Conservation (phyloP, 2,329 filamentous ascomycete species). For the Phoma sp. region DNA sequence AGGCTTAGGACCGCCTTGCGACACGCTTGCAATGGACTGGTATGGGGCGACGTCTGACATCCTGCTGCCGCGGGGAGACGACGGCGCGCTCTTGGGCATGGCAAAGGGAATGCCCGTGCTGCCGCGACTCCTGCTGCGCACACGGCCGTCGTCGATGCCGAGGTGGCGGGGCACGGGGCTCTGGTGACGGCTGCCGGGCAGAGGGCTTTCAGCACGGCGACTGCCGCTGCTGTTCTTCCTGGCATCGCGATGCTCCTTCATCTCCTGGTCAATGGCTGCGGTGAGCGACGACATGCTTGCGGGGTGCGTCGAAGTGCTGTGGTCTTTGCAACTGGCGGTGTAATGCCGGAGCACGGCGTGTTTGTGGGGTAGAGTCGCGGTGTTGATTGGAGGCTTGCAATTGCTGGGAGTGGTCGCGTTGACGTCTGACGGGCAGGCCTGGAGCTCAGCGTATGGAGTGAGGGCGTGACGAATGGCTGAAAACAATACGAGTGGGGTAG, state of each 20-base stretch:
- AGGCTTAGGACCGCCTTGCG: conserved; percentile 49
- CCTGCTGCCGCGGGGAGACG: conserved; percentile 37
- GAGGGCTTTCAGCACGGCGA: conserved; percentile 37
- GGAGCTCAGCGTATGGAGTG: conserved; percentile 18
- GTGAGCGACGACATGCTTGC: conserved; percentile 71
- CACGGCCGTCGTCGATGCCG: conserved; percentile 48
- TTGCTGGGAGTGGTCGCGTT: conserved; percentile 16
- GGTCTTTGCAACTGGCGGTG: conserved; percentile 4
- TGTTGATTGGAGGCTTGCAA: conserved; percentile 9
- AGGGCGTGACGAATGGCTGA: conserved; percentile 27
- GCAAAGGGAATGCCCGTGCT: conserved; percentile 38
- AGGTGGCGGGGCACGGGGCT: conserved; percentile 66
- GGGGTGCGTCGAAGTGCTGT: conserved; percentile 7
- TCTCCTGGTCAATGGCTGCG: conserved; percentile 77
- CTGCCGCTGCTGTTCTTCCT: conserved; percentile 36
- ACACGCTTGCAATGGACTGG: conserved; percentile 54
- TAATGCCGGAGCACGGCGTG: conserved; percentile 20
- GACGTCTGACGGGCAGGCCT: conserved; percentile 13
- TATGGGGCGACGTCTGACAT: conserved; percentile 50
- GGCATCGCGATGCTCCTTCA: conserved; percentile 68
- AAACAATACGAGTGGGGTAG: conserved; percentile 32
- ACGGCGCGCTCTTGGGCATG: conserved; percentile 30
- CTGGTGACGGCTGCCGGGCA: conserved; percentile 56
- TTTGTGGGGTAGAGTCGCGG: conserved; percentile 29
- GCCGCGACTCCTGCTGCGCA: conserved; percentile 44